Evolutionary conservation across 164 flowering plant genomes (phyloP).

Genomic region (Nelumbo lutea): DNA sequence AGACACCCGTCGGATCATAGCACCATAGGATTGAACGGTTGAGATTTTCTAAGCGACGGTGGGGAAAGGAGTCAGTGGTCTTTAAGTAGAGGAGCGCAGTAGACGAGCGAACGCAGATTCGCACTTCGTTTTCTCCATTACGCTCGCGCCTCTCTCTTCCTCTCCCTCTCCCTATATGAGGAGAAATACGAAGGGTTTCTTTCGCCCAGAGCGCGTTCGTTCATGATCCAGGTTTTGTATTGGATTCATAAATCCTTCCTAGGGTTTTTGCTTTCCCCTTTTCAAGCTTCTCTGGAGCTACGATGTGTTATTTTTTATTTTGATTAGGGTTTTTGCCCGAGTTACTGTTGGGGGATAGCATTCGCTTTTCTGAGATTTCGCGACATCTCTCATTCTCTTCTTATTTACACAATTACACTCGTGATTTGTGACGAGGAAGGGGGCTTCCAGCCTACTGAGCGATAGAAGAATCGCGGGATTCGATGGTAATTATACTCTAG

Average conservation of each 20-base stretch:
- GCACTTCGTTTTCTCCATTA: not conserved
- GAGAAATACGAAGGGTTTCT: constrained; percentile 12
- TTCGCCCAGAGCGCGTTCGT: constrained; percentile 12
- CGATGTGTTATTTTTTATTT: constrained; percentile 1
- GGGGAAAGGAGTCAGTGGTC: constrained; percentile 10
- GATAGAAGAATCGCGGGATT: constrained; percentile 1
- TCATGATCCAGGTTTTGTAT: constrained; percentile 34
- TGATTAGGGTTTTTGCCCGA: constrained; percentile 8
- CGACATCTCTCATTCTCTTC: not conserved
- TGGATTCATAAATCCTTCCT: constrained; percentile 18
- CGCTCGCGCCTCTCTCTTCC: not conserved
- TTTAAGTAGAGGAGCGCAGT: constrained; percentile 23
- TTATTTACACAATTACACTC: not conserved
- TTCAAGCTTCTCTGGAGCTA: constrained; percentile 10
- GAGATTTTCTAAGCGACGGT: constrained; percentile 7
- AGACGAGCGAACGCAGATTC: not conserved
- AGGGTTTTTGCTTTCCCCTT: constrained; percentile 13
- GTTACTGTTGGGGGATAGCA: not conserved
- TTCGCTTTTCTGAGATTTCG: constrained; percentile 2
- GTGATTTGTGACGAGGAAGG: not conserved
- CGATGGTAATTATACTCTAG: not conserved
- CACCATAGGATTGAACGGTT: constrained; percentile 8
- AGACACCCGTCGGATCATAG: constrained; percentile 10
- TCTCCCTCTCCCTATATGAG: not conserved
- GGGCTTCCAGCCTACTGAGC: not conserved